These are phyloP conservation scores for Biancaea sappan DNA, from an alignment of 306 rosid genomes.

Conservation along the genomic window DNA sequence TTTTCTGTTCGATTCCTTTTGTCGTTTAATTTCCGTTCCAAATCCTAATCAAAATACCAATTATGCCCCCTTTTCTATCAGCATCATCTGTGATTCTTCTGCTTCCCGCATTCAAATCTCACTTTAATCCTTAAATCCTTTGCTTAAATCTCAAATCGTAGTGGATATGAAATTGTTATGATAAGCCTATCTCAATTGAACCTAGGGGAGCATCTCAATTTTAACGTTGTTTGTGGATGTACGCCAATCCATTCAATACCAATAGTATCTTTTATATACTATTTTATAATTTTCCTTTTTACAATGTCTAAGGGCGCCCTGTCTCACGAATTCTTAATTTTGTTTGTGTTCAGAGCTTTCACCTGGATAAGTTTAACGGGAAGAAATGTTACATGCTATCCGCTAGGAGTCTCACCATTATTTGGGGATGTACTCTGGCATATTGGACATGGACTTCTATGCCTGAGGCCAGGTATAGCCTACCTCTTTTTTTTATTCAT, in stretches of 20 bases:
- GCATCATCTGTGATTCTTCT: too few relatives aligned
- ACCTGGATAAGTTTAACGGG: constrained; percentile 58
- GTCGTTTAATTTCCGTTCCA: too few relatives aligned
- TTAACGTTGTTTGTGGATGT: not conserved
- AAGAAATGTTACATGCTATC: constrained; percentile 75
- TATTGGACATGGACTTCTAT: constrained; percentile 67
- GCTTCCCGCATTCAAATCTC: too few relatives aligned
- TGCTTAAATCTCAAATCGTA: too few relatives aligned
- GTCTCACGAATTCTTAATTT: not conserved
- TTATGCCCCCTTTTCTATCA: too few relatives aligned
- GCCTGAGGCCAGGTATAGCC: constrained; percentile 47
- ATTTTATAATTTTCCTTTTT: not conserved
- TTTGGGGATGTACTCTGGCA: constrained; percentile 63
- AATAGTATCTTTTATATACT: too few relatives aligned
- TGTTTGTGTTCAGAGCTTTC: constrained; percentile 52
- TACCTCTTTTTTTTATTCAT: too few relatives aligned
- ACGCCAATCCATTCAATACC: not conserved
- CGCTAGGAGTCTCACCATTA: constrained; percentile 53
- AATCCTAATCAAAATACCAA: too few relatives aligned
- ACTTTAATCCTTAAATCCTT: too few relatives aligned
- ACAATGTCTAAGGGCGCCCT: not conserved
- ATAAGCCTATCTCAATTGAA: too few relatives aligned
- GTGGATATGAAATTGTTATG: too few relatives aligned
- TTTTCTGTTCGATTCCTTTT: not conserved
- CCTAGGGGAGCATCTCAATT: too few relatives aligned